Evolutionary conservation across 345 rosid species (phyloP).

Genomic region (Salix purpurea): DNA sequence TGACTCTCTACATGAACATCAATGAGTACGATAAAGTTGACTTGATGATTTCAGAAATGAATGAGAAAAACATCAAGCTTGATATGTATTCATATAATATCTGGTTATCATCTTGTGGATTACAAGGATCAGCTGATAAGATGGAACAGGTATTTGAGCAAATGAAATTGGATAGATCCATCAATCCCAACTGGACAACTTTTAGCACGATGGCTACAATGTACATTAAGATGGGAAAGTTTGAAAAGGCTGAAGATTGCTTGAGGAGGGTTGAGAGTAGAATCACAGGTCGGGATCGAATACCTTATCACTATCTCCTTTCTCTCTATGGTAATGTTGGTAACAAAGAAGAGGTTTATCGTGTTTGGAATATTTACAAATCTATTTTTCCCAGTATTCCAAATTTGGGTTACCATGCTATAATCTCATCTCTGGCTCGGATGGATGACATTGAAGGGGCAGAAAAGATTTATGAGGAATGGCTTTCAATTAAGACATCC

Average conservation of each 20-base stretch:
- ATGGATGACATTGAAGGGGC: conserved; percentile 70
- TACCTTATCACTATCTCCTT: conserved; percentile 83
- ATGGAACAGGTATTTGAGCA: conserved; percentile 74
- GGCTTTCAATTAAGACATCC: conserved; percentile 62
- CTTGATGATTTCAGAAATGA: conserved; percentile 66
- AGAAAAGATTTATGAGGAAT: conserved; percentile 67
- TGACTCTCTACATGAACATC: conserved; percentile 91
- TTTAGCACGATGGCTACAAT: conserved; percentile 88
- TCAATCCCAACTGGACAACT: conserved; percentile 84
- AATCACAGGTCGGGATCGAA: conserved; percentile 73
- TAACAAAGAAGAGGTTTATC: conserved; percentile 61
- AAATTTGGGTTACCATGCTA: conserved; percentile 75
- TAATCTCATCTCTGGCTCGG: conserved; percentile 67
- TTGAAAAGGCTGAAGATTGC: conserved; percentile 77
- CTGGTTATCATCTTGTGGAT: conserved; percentile 82
- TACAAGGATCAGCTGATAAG: conserved; percentile 56
- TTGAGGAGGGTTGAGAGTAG: conserved; percentile 73
- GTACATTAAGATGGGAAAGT: conserved; percentile 72
- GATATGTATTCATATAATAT: conserved; percentile 89
- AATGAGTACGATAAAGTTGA: conserved; percentile 72
- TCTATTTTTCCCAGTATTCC: conserved; percentile 69
- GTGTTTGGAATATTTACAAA: conserved; percentile 81
- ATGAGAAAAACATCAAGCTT: conserved; percentile 55
- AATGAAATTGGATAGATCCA: conserved; percentile 57
- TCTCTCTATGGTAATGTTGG: conserved; percentile 72